A percentile compares a stretch with the other conserved stretches of the same genome.
Conservation (phyloP, 2,329 filamentous ascomycete species). For the Venturia aucupariae region DNA sequence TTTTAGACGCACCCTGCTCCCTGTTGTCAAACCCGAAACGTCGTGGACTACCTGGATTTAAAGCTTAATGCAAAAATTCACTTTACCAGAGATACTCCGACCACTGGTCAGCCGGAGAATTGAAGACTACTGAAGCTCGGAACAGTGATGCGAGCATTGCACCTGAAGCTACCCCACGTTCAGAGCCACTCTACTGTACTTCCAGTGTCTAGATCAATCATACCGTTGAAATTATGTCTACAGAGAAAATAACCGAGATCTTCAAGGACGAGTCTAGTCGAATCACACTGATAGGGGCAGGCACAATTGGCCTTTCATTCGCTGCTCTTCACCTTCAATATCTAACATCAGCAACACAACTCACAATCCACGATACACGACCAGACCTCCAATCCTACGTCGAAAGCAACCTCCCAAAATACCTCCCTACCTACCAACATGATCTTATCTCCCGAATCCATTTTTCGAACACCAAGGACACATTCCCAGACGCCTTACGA, state of each 20-base stretch:
- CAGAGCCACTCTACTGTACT: background rate
- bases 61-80: too few species aligned
- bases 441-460: constrained; percentile 26
- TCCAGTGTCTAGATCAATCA: background rate
- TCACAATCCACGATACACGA: constrained; percentile 44
- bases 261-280: constrained; percentile 12
- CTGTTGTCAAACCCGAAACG: background rate
- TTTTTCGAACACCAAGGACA: constrained; percentile 24
- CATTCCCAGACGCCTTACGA: constrained; percentile 35
- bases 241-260: background rate
- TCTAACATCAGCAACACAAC: constrained; percentile 27
- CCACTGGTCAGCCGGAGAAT: background rate
- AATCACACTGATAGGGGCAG: constrained; percentile 36
- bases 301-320: constrained; percentile 48
- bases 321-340: constrained; percentile 43
- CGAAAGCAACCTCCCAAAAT: constrained; percentile 32
- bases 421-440: constrained; percentile 24
- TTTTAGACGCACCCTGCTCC: background rate
- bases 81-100: background rate
- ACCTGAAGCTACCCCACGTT: constrained; percentile 1
- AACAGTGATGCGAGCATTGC: background rate
- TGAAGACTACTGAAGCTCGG: background rate
- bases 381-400: constrained; percentile 40
- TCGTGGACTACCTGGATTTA: too few species aligned
- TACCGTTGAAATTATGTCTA: background rate